A percentile compares a stretch with the other conserved stretches of the same genome.
Conservation (phyloP, 768 basidiomycete species). For the Udeniomyces megalosporus region DNA sequence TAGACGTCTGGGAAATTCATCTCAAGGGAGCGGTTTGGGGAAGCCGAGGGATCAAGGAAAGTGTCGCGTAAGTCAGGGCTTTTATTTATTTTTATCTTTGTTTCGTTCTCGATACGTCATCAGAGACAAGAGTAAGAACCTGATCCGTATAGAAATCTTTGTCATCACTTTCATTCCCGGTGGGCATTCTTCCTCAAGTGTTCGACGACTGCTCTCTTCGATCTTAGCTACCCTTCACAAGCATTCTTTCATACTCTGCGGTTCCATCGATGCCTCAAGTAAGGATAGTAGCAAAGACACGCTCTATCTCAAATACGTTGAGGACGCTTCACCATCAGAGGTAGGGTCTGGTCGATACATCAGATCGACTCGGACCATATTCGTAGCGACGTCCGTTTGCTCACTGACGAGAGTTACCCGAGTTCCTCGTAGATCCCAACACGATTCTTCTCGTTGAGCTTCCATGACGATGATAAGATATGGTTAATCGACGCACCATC, state of each 20-base stretch:
- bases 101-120: too few species aligned
- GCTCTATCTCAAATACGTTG: conserved; percentile 1
- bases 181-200: neutral
- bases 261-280: conserved; percentile 3
- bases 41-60: neutral
- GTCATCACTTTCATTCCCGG: too few species aligned
- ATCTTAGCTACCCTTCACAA: neutral
- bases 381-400: neutral
- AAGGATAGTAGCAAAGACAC: conserved; percentile 6
- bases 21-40: conserved; percentile 9
- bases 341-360: too few species aligned
- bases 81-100: neutral
- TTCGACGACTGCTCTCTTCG: neutral
- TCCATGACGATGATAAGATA: conserved; percentile 12
- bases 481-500: conserved; percentile 15
- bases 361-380: too few species aligned
- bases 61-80: neutral
- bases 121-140: too few species aligned
- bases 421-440: neutral
- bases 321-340: too few species aligned
- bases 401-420: neutral
- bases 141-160: too few species aligned
- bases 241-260: neutral
- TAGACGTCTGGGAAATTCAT: conserved; percentile 15
- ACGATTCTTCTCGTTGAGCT: neutral